A percentile compares a stretch with the other conserved stretches of the same genome.
phyloP scores from a whole-genome alignment of 225 moss, liverwort and hornwort species.

The Lunularia cruciata region DNA sequence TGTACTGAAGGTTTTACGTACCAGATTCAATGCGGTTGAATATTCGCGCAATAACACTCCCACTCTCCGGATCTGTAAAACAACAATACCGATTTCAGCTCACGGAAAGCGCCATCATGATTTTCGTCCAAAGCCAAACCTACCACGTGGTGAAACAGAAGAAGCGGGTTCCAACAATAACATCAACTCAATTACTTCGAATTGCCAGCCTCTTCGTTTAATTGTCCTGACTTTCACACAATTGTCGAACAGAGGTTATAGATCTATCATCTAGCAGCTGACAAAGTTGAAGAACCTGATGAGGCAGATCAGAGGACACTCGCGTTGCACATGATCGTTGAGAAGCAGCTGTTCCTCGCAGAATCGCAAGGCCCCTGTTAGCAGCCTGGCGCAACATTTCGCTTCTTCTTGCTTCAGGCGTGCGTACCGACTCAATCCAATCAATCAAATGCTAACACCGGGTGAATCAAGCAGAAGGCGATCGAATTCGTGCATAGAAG shows the following conservation, averaged over 20 bases:
- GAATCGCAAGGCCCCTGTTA: conserved; percentile 8
- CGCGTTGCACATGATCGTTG: conserved; percentile 10
- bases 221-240: not conserved
- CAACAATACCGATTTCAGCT: not conserved
- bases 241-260: too few species aligned
- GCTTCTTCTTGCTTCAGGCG: not conserved
- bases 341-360: conserved; percentile 20
- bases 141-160: not conserved
- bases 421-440: too few species aligned
- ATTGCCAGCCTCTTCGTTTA: not conserved
- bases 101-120: too few species aligned
- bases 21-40: conserved; percentile 53
- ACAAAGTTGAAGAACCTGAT: not conserved
- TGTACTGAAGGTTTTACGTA: not conserved
- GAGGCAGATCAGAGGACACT: conserved; percentile 14
- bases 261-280: not conserved
- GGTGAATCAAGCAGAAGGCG: not conserved
- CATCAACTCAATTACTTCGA: not conserved
- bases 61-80: conserved; percentile 25
- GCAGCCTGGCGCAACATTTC: conserved; percentile 33
- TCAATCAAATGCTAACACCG: not conserved
- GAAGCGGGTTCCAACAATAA: not conserved
- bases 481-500: not conserved
- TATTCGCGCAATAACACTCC: conserved; percentile 29
- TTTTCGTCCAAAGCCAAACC: not conserved